Conservation (phyloP, 176 grass and related monocot genomes). For the Aegilops sharonensis region DNA sequence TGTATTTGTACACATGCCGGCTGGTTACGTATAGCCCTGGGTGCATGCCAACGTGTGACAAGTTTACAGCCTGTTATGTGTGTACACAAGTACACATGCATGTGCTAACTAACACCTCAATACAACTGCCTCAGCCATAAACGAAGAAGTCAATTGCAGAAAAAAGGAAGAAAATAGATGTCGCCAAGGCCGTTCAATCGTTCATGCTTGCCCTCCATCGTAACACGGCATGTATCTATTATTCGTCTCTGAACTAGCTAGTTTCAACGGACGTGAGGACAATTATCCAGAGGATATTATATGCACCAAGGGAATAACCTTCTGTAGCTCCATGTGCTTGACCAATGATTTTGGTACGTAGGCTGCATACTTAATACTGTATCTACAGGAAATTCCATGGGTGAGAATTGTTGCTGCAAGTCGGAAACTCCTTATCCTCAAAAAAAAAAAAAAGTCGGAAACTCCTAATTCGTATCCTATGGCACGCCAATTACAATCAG, state of each 20-base stretch:
- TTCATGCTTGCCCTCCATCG: constrained; percentile 3
- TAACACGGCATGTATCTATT: not conserved
- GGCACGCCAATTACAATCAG: not conserved
- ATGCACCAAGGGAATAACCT: not conserved
- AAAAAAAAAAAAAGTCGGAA: no score
- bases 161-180: not conserved
- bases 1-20: constrained; percentile 19
- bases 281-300: not conserved
- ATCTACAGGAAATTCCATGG: not conserved
- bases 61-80: constrained; percentile 15
- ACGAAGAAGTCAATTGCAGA: not conserved
- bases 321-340: not conserved
- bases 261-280: not conserved
- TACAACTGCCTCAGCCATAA: not conserved
- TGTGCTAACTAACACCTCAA: constrained; percentile 38
- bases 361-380: not conserved
- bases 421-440: not conserved
- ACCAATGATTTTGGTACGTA: not conserved
- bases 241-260: not conserved
- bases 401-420: not conserved
- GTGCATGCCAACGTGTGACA: not conserved
- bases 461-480: not conserved
- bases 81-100: not conserved
- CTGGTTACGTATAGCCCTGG: not conserved
- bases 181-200: not conserved